Percentiles rank a stretch among this genome's conserved stretches.
These are phyloP conservation scores for Prunella vulgaris DNA, from an alignment of 257 asterid species.

Conservation along the genomic window DNA sequence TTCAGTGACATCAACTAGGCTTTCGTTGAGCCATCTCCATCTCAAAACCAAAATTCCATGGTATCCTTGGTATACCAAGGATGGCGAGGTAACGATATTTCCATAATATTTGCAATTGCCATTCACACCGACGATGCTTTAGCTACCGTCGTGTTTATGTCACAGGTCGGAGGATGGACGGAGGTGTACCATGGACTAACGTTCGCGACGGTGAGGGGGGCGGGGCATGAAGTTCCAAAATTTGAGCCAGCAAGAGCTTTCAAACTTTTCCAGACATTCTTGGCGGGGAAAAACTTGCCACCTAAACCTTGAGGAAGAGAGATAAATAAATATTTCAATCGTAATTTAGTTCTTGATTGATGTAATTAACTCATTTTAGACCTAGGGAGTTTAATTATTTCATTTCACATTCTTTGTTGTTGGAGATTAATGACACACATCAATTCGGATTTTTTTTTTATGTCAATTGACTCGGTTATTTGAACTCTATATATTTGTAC, in stretches of 20 bases:
- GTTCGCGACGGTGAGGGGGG: constrained; percentile 92
- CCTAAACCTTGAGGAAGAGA: constrained; percentile 23
- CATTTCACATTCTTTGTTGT: too few species aligned
- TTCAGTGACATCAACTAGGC: neutral
- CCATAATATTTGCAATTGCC: too few species aligned
- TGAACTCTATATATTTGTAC: too few species aligned
- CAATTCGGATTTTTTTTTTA: too few species aligned
- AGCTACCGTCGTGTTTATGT: constrained; percentile 16
- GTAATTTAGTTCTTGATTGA: too few species aligned
- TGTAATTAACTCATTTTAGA: too few species aligned
- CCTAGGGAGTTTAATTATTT: too few species aligned
- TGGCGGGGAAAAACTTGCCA: constrained; percentile 62
- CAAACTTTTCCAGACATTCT: constrained; percentile 52
- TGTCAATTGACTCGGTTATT: too few species aligned
- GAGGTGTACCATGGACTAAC: constrained; percentile 84
- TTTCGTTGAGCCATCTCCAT: neutral
- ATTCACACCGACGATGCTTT: too few species aligned
- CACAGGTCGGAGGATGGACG: constrained; percentile 98
- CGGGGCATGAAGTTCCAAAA: constrained; percentile 92
- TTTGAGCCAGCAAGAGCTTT: constrained; percentile 64
- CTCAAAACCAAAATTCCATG: neutral
- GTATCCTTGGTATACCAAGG: neutral
- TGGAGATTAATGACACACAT: too few species aligned
- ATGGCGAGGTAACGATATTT: neutral
- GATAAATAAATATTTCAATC: too few species aligned